phyloP scores from a whole-genome alignment of 257 asterid genomes.

The Solanum infundibuliforme region DNA sequence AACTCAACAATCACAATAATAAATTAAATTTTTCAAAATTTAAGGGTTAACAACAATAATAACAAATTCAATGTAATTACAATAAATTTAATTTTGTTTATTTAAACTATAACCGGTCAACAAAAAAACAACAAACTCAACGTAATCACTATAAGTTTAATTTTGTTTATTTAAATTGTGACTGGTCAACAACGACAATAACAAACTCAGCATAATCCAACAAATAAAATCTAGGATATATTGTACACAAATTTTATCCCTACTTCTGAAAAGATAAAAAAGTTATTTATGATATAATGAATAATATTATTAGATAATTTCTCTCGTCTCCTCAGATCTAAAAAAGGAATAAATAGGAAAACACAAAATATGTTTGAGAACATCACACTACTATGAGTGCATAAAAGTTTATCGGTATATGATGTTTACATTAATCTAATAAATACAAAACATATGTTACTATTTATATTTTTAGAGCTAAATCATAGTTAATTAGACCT shows the following conservation, averaged over 20 bases:
- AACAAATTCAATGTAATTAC: no score
- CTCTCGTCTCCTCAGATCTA: background rate
- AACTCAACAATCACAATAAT: no score
- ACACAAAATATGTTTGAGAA: background rate
- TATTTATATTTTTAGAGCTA: background rate
- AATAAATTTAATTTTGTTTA: no score
- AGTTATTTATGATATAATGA: rapidly evolving
- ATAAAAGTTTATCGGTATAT: no score
- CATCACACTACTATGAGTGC: background rate
- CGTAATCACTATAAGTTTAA: background rate
- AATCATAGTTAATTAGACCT: background rate
- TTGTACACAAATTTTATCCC: no score
- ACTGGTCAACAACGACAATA: background rate
- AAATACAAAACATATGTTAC: background rate
- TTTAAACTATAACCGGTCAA: background rate
- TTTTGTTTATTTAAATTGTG: no score
- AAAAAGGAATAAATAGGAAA: background rate
- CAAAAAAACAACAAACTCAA: background rate
- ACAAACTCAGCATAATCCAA: background rate
- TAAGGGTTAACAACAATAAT: background rate
- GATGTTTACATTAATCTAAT: background rate
- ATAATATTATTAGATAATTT: background rate
- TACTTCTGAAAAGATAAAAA: no score
- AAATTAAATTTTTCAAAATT: no score
- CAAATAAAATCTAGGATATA: no score